Evolutionary conservation across 2,329 filamentous ascomycete genomes (phyloP).

Genomic region (Botrytis pseudocinerea): DNA sequence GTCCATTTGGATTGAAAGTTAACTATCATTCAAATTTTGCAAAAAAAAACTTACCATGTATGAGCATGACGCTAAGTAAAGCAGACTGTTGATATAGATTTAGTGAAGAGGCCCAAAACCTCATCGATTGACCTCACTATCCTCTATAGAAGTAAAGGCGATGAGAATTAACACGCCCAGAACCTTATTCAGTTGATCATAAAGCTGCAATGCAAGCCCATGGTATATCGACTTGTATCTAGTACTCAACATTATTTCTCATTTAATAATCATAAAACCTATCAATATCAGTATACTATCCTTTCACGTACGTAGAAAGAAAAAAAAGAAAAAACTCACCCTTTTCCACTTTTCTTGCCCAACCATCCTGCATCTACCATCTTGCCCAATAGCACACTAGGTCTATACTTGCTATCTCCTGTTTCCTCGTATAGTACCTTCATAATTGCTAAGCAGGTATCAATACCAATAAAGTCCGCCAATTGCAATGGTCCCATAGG

Average conservation of each 20-base stretch:
- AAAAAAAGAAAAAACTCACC: constrained; percentile 45
- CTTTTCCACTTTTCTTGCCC: constrained; percentile 95
- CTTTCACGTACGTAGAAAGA: neutral
- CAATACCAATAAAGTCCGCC: constrained; percentile 95
- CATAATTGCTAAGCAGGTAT: constrained; percentile 97
- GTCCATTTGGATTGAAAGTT: neutral
- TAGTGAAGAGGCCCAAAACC: neutral
- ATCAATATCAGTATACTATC: constrained; percentile 28
- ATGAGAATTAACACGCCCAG: neutral
- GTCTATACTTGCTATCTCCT: constrained; percentile 93
- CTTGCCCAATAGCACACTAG: constrained; percentile 81
- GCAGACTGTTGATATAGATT: neutral
- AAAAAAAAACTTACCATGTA: neutral
- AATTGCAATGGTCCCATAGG: constrained; percentile 94
- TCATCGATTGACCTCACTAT: neutral
- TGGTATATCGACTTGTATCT: neutral
- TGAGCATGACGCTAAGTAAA: neutral
- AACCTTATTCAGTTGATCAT: neutral
- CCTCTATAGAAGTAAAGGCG: neutral
- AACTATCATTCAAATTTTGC: neutral
- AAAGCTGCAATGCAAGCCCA: neutral
- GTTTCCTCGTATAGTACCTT: constrained; percentile 88
- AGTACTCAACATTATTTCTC: neutral
- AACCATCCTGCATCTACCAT: constrained; percentile 99
- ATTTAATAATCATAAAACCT: constrained; percentile 42